Conservation (phyloP, 495 filamentous ascomycete genomes). For the Aspergillus bertholletiae region DNA sequence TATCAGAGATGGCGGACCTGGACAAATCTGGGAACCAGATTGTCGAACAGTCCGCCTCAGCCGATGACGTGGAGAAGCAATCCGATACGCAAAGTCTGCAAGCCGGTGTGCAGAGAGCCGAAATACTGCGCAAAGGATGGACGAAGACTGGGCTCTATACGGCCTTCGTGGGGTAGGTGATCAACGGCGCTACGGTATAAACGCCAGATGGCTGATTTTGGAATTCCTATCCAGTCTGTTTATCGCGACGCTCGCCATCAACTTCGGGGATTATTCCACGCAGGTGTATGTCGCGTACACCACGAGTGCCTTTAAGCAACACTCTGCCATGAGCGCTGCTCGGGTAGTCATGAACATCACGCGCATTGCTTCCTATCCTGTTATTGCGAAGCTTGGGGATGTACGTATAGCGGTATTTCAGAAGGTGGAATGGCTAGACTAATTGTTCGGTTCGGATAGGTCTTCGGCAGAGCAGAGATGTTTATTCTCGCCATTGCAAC, state of each 20-base stretch:
- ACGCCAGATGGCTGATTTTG: not conserved
- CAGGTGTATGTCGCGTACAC: constrained; percentile 21
- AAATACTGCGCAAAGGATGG: constrained; percentile 20
- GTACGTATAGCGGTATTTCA: not conserved
- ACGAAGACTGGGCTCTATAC: constrained; percentile 18
- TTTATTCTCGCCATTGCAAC: constrained; percentile 19
- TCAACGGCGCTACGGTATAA: not conserved
- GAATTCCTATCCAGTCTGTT: constrained; percentile 9
- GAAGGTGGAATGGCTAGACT: not conserved
- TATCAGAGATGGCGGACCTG: not conserved
- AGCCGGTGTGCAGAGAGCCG: constrained; percentile 20
- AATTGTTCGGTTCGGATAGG: not conserved
- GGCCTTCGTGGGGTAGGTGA: constrained; percentile 17
- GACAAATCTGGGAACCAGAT: not conserved
- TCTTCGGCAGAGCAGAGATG: constrained; percentile 23
- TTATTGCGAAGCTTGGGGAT: constrained; percentile 25
- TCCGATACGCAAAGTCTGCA: constrained; percentile 14
- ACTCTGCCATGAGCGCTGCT: constrained; percentile 24
- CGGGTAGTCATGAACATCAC: constrained; percentile 24
- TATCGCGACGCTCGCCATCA: constrained; percentile 20
- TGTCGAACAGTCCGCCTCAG: not conserved
- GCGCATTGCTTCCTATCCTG: constrained; percentile 21
- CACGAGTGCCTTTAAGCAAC: constrained; percentile 22
- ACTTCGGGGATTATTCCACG: constrained; percentile 22
- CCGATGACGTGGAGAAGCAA: not conserved